phyloP scores from a whole-genome alignment of 1,284 basidiomycete species.

The Trichosporon ovoides region DNA sequence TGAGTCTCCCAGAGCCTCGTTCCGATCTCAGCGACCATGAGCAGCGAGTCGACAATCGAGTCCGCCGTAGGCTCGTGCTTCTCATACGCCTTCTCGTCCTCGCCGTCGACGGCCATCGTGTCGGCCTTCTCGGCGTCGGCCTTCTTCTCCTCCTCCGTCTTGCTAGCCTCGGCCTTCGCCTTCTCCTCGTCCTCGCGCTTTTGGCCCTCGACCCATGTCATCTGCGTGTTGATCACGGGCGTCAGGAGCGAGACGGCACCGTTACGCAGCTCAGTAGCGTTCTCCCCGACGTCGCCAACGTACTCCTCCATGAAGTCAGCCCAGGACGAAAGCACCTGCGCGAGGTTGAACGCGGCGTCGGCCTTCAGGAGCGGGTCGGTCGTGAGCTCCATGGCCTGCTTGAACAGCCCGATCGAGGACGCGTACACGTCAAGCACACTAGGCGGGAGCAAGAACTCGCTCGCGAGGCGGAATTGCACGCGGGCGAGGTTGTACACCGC shows the following conservation, averaged over 20 bases:
- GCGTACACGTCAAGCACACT: conserved; percentile 19
- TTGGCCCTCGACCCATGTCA: conserved; percentile 21
- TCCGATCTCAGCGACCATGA: conserved; percentile 34
- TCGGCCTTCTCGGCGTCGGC: conserved; percentile 12
- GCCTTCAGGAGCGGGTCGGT: conserved; percentile 29
- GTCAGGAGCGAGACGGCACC: conserved; percentile 32
- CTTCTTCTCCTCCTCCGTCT: conserved; percentile 8
- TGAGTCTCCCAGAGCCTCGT: conserved; percentile 37
- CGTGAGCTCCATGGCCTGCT: conserved; percentile 29
- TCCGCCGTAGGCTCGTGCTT: conserved; percentile 40
- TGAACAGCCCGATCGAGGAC: conserved; percentile 35
- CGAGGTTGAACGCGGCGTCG: conserved; percentile 47
- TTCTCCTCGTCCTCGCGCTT: conserved; percentile 11
- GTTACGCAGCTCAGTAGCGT: conserved; percentile 27
- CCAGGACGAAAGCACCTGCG: conserved; percentile 30
- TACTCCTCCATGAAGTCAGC: conserved; percentile 46
- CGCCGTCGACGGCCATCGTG: conserved; percentile 15
- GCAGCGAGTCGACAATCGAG: conserved; percentile 37
- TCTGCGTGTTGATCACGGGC: conserved; percentile 37
- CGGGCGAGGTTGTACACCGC: conserved; percentile 49
- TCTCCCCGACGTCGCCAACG: conserved; percentile 17
- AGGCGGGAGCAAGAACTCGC: conserved; percentile 44
- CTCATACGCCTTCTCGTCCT: conserved; percentile 49
- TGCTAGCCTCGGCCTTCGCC: conserved; percentile 16
- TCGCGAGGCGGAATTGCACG: conserved; percentile 41